Evolutionary conservation across 495 filamentous ascomycete species (phyloP).

Genomic region (Rostrohypoxylon terebratum): DNA sequence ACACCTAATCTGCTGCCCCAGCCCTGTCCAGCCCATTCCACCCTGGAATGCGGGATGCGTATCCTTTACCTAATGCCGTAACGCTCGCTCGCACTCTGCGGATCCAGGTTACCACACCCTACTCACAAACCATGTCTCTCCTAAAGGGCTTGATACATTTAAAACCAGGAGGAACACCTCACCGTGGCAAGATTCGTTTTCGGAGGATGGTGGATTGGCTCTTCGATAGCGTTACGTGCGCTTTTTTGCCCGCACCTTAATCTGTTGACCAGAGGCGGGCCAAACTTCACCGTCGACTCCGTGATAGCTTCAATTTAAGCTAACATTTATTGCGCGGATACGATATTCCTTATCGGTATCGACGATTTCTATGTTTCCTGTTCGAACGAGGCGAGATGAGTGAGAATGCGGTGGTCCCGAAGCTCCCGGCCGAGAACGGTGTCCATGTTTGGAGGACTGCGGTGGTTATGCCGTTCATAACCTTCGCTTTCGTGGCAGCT

Average conservation of each 20-base stretch:
- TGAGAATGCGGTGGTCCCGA: conserved; percentile 36
- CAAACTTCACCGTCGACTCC: neutral
- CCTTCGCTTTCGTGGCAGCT: conserved; percentile 45
- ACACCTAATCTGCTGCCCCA: conserved; percentile 17
- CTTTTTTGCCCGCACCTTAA: conserved; percentile 16
- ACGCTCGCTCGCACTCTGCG: conserved; percentile 6
- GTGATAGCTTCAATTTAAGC: conserved; percentile 7
- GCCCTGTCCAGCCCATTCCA: conserved; percentile 34
- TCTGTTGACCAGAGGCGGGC: conserved; percentile 10
- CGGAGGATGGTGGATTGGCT: conserved; percentile 17
- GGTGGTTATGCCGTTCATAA: conserved; percentile 48
- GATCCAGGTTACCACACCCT: conserved; percentile 32
- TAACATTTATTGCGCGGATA: neutral
- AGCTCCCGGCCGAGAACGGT: conserved; percentile 49
- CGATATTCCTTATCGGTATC: neutral
- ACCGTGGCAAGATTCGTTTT: neutral
- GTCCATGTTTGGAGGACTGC: conserved; percentile 49
- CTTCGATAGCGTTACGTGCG: conserved; percentile 17
- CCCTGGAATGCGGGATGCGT: conserved; percentile 20
- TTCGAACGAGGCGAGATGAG: conserved; percentile 33
- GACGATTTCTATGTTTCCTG: conserved; percentile 14
- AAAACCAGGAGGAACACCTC: conserved; percentile 30
- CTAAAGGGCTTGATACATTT: conserved; percentile 23
- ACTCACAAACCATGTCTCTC: conserved; percentile 1
- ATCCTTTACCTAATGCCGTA: conserved; percentile 40